Base-by-base conservation (phyloP, 257 asterid genomes). In the Solanum pennellii region DNA sequence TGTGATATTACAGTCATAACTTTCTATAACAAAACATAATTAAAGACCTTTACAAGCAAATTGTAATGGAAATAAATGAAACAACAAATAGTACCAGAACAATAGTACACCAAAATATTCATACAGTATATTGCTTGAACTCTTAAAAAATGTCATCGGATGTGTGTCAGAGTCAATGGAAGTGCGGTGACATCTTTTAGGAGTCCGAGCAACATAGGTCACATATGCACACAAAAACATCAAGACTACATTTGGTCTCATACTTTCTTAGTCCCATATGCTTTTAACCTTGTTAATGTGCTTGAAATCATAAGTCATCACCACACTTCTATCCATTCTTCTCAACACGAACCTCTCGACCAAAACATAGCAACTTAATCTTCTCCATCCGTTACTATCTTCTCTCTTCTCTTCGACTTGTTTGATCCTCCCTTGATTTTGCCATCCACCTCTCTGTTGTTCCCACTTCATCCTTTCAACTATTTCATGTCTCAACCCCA, bases 401-500 rank as follows among this genome's bases (percentile, higher is more conserved):
- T 42, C 87, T 77, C 86, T 87, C 14, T 66, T 83, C 56, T 89
- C 89, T 59, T 94, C 90, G 20, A 85, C 89, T 89, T 33, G 91
- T n/a, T 82, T 83, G 20, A 94, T 86, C 89, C 75, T 92, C 15
- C 75, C 90, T 84, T 89, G 69, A 59, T 74, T 88, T 66, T 82
- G 8, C 90, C 90, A 89, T 39, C 98, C 96, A 2, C 71, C 89
- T 66, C 90, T 94, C 82, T 72, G 86, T 87, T 91, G 88, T 89
- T 95, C 96, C 97, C 97, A 93, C 69, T 91, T 92, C 93, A 93
- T 91, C 83, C 95, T 89, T 23, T 92, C 87, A 25, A 93, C 92
- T 6, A 94, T 16, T 86, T 95, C 98, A 37, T 42, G 79, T 52
- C 94, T 92, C 92, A 93, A 74, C 8, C 97, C 97, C 25, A 94